Base-by-base conservation (phyloP, 352 stramenopile genomes). In the Lagenidium giganteum region DNA sequence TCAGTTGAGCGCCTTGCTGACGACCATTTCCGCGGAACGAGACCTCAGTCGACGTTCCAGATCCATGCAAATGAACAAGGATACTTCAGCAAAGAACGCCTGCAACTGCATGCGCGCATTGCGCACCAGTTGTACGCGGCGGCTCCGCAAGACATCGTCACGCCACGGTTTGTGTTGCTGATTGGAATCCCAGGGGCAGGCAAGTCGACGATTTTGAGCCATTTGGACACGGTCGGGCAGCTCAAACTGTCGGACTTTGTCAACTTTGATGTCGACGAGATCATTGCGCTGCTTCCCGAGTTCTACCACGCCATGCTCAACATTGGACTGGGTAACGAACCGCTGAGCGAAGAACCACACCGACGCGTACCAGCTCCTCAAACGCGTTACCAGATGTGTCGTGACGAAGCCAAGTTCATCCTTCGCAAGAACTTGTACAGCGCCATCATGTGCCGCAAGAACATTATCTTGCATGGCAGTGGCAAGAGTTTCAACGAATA, bases 281-380 rank as follows among this genome's bases (percentile, higher is more conserved):
- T 86, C 25, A 87, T 87, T 44, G 76, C 78, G 16, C 60, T 91
- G 39, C 51, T 91, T 21, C 78, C 75, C 8, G 75, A 88, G 58
- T 91, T 83, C 29, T 88, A 91, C 45, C 74, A 88, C 48, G 65
- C 79, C 5, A 85, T 89, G 79, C 73, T 91, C 26, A 89, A 87
- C 36, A 70, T 91, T 37, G 79, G 79, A 6, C 42, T 88, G 6
- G 76, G 79, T 24, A 91, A 89, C 30, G 64, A 76, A 13, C 64
- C 59, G 3, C n/a, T n/a, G n/a, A n/a, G n/a, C n/a, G n/a, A n/a
- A n/a, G 52, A 20, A 16, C 46, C 24, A 8, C 30, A 5, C 49
- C 68, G 43, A 32, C 45, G 22, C 36, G 45, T 9, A 33, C 73
- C 68, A 1, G 61, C 62, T 8, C 75, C 79, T 18, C 79, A 91